Base-by-base conservation (phyloP, 2,329 filamentous ascomycete species). In the Phyllosticta capitalensis region DNA sequence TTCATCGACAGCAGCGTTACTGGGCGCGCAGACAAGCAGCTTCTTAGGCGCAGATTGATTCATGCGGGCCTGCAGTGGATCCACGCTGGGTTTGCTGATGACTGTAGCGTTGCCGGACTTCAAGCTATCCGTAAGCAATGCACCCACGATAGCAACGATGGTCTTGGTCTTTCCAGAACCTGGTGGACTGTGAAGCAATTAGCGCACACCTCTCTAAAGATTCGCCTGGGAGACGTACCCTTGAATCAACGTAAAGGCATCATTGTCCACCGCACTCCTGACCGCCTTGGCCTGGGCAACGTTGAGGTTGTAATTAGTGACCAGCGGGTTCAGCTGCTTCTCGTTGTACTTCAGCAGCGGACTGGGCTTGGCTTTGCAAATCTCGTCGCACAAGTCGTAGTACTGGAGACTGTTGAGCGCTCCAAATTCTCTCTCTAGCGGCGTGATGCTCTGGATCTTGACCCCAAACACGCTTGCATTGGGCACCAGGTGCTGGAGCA, bases 101-200 rank as follows among this genome's bases (percentile, higher is more conserved):
- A 79, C 71, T 14, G 80, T 78, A 9, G 77, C 80, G 49, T 76
- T 75, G 17, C 71, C 73, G 22, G 71, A 67, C 56, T 77, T 76
- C 56, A 83, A 79, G 55, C 66, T 78, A 48, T 83, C 81, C 5
- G 85, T 88, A 52, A 96, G 73, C 17, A 99, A 78, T 45, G 90
- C 89, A 38, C 94, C 94, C 22, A 97, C 92, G 79, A 99, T 95
- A 30, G 92, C 94, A 59, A 95, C 84, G 62, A 99, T 99, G 0
- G 94, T 99, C 72, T 99, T 99, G 0, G 94, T 99, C 76, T 99
- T 99, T 69, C 92, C 94, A 3, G 94, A 96, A 72, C 94, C 94
- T 1, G 94, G 94, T 55, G 94, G 94, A 59, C 90, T 87, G 55
- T 52, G 26, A 17, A 59, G 49, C 58, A 5, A 54, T 66, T 64